Evolutionary conservation across 2,329 filamentous ascomycete species (phyloP), one percentile per base, ranked within the genome.

Genomic region (Sporothrix globosa): DNA sequence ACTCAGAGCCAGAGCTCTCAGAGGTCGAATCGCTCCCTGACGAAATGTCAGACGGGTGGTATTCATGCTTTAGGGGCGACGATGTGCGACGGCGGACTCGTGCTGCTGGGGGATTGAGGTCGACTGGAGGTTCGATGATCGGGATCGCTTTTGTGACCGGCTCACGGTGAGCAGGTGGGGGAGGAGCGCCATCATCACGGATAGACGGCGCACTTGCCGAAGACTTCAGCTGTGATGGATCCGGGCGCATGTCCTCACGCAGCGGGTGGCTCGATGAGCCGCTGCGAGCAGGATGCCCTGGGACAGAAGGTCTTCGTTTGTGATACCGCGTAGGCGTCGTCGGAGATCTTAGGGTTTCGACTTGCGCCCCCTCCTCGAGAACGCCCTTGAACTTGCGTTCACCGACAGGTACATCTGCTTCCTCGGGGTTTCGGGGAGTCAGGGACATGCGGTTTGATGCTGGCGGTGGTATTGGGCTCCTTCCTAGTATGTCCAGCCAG

Each of bases 31-130:
- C 88, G 7, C 88, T 89, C 19, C 79, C 82, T 0, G 87, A 89
- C 0, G 86, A 88, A 63, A 84, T 80, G 67, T 90, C 87, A 0
- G 96, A 98, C 17, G 95, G 95, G 73, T 94, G 90, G 76, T 97
- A 99, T 81, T 99, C 95, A 77, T 98, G 95, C 82, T 99, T 99
- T 66, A 99, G 83, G 0, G 96, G 96, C 1, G 96, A 99, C 0
- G 96, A 98, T 1, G 89, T 91, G 21, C 93, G 88, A 58, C 94
- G 88, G 77, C 90, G 87, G 27, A 87, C 74, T 79, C 79, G 84
- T 73, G 78, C 78, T 74, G 75, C 79, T 76, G 77, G 81, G 77
- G 73, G 82, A 76, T 70, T 80, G 75, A 75, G 79, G 75, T 82
- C 89, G 76, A 77, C 83, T 77, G 78, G 89, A 74, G 78, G 84